Evolutionary conservation across 169 alveolate species (phyloP), one percentile per base, ranked within the genome.

Genomic region (Toxoplasma gondii): DNA sequence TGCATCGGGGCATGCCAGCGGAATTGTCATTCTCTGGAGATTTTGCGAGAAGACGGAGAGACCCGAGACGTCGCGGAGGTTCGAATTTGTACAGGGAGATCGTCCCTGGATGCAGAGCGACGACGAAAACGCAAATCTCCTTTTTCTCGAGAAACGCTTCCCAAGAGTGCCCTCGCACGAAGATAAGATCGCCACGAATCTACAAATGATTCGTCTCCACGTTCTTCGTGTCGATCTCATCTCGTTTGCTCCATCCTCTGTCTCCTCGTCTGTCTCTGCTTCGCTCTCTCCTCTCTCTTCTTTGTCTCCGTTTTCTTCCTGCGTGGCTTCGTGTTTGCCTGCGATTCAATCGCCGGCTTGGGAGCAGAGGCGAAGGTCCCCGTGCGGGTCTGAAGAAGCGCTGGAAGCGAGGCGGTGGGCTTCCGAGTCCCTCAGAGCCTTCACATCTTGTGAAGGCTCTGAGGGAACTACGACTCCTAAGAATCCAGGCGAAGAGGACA

Each of bases 1-100:
- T 31, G 94, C 94, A 9, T 84, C 94, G 10, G 94, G 88, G 43
- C 90, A 91, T 53, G 88, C 82, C 38, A 86, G 69, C 27, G 94
- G 94, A 19, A 31, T 70, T 27, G 90, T 91, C 24, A 90, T 39
- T 53, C 38, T 91, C 83, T 91, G 94, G 94, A 22, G 53, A n/a
- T 58, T 90, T 38, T 78, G 86, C 74, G 74, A 19, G 74, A 27
- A 19, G 34, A 64, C 9, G 29, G 74, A 49, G 22, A 49, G 58
- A 49, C 58, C 22, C 58, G 58, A 12, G 22, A 12, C 58, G 58
- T 12, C 58, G 58, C 58, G 4, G 58, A 12, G 12, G 29, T 31
- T 64, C 74, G 31, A 31, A 64, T 4, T 31, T 4, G 29, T 1
- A 19, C 74, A 19, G 7, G 74, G 29, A 16, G n/a, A 4, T 16